Evolutionary conservation across 2,329 filamentous ascomycete species (phyloP), one percentile per base, ranked within the genome.

Genomic region (Xylariomycetidae sp.): DNA sequence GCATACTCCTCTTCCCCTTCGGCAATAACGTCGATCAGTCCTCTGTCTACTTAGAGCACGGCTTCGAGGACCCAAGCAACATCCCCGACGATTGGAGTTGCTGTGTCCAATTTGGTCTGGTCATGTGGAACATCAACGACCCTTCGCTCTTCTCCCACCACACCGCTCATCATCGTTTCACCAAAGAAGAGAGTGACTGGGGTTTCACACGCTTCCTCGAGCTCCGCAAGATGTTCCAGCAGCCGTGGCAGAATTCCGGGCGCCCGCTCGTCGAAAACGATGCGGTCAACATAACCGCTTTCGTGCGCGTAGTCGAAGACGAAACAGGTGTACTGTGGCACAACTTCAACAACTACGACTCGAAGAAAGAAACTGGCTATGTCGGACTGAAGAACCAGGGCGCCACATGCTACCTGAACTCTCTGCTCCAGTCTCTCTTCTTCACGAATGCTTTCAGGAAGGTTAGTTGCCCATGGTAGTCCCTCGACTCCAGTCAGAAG

Each of bases 321-420:
- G 86, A 89, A 43, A 94, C 86, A 1, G 86, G 86, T 34, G 86
- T 92, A 4, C 58, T 94, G 38, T 94, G 86, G 86, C 86, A 93
- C 63, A 92, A 86, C 61, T 90, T 94, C 59, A 72, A 79, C 56
- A 89, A 90, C 63, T 98, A 98, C 58, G 89, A 98, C 57, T 96
- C 92, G n/a, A 98, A 96, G 66, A 94, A 92, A 58, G 89, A 95
- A 63, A 98, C 92, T 0, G 92, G 92, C 37, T 96, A 89, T 67
- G 92, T 98, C 25, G 92, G 92, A 3, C 68, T 98, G 34, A 92
- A 92, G 61, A 98, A 98, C 53, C 92, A 96, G 60, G 92, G 92
- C 44, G 92, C 92, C 31, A 92, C 85, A 2, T 92, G 85, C 61
- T 92, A 92, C 56, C 68, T 92, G 30, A 92, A 92, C 59, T 90